Evolutionary conservation across 2,329 filamentous ascomycete species (phyloP), one percentile per base, ranked within the genome.

Genomic region (Ploettnerulaceae sp.): DNA sequence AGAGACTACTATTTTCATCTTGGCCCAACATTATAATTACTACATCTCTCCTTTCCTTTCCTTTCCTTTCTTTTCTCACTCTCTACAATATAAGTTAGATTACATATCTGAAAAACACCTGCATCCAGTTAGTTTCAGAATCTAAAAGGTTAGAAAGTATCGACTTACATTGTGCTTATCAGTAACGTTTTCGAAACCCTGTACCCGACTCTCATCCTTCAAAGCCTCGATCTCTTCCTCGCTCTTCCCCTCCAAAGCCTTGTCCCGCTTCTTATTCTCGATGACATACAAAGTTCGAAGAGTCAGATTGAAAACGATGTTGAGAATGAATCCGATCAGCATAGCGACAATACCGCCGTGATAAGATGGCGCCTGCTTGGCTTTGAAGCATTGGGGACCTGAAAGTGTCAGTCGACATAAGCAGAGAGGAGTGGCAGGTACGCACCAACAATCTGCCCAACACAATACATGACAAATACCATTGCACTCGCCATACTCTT

Each of bases 171-270:
- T 68, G 12, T 63, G 31, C 42, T 55, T 62, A 40, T 71, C 67
- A 7, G 67, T 69, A 35, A 68, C 58, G 38, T 70, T 66, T 35
- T 69, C 66, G 32, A 69, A 66, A 0, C 65, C 67, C 17, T 67
- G 64, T 4, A 56, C 20, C 22, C 62, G 51, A 47, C 64, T 64
- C 25, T 61, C 52, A 17, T 56, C 59, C 14, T 58, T 58, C 45
- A 64, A 51, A 12, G 59, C 61, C 3, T 58, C 57, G 7, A 64
- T 47, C 14, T 67, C 64, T 26, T 64, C 61, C 11, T 59, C 56
- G 3, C 52, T 59, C 54, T 60, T 63, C 0, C 58, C 61, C 17
- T 57, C 53, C 2, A 65, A 31, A 2, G 47, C 43, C 9, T 21
- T 36, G 41, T 58, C 54, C 21, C 56, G 37, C 32, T 48, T 51